These are phyloP conservation scores for Ceratobasidium papillatum DNA, from an alignment of 1,284 basidiomycete genomes.

Conservation along the genomic window DNA sequence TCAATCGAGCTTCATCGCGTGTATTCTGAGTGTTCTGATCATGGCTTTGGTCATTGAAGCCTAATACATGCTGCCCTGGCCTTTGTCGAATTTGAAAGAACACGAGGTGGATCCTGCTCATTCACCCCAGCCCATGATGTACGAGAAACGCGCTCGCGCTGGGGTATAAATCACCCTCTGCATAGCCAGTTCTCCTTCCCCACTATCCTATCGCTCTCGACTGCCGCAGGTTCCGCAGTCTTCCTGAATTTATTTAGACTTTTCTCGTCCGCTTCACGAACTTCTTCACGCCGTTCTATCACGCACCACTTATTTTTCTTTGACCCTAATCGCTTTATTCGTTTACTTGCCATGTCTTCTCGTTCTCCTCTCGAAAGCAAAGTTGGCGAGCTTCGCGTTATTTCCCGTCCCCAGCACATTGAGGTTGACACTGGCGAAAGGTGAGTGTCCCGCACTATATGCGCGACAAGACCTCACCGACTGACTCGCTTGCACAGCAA, in stretches of 20 bases:
- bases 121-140: not conserved
- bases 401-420: conserved; percentile 24
- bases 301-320: not conserved
- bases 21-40: not conserved
- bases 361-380: conserved; percentile 37
- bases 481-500: not conserved
- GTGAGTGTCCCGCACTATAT: not conserved
- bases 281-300: not conserved
- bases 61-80: conserved; percentile 1
- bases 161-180: not conserved
- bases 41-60: conserved; percentile 23
- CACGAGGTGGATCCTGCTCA: not conserved
- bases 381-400: conserved; percentile 30
- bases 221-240: conserved; percentile 45
- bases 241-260: not conserved
- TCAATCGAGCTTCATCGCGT: conserved; percentile 13
- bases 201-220: not conserved
- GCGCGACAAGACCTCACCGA: not conserved
- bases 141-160: not conserved
- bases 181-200: not conserved
- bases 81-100: conserved; percentile 26
- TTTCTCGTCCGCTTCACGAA: conserved; percentile 21
- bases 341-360: not conserved
- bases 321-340: not conserved
- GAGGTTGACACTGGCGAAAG: conserved; percentile 31